Evolutionary conservation across 371 early-diverging fungal species (phyloP), one percentile per base, ranked within the genome.

Genomic region (Mucor circinelloides): DNA sequence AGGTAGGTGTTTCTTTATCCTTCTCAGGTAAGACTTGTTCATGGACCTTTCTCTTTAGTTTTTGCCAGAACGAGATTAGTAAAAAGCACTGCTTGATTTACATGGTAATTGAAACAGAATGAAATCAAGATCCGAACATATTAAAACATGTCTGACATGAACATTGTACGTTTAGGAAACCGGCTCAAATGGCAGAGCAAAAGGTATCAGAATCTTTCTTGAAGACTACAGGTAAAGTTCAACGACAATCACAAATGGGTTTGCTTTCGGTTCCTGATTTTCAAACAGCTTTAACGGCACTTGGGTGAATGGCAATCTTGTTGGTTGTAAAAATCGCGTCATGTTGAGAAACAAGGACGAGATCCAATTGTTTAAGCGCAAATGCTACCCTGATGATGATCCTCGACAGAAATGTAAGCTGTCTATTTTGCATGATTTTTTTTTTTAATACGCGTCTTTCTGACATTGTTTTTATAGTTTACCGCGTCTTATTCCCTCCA

Each of bases 81-180:
- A 90, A 91, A 67, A 80, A 85, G 2, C 94, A 94, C 72, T 92
- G 92, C 71, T 73, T 90, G 8, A 88, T 94, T 21, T 92, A 89
- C 76, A 83, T 82, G 80, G 84, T 84, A 64, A 71, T 67, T 25
- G 64, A 46, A 52, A 63, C n/a, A 56, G 40, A 40, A 17, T 17
- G 40, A 52, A 61, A 27, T 54, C 28, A 46, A 32, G 21, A 19
- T 19, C 15, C 31, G 21, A 9, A 17, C 10, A 23, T 30, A 44
- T 57, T 32, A 28, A 27, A 38, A 38, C 10, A 19, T 40, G 15
- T 42, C 36, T 62, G 21, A 25, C 28, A 30, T 42, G 17, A 27
- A 13, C 2, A 21, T 36, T 10, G 36, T 1, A 36, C 17, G 40
- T 17, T 19, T 57, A 86, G 82, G 82, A 84, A 73, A 72, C 71